Percentiles rank a stretch among this genome's conserved stretches.
Evolutionary conservation across 2,329 filamentous ascomycete genomes (phyloP).

Genomic region (Penicillium janthinellum): DNA sequence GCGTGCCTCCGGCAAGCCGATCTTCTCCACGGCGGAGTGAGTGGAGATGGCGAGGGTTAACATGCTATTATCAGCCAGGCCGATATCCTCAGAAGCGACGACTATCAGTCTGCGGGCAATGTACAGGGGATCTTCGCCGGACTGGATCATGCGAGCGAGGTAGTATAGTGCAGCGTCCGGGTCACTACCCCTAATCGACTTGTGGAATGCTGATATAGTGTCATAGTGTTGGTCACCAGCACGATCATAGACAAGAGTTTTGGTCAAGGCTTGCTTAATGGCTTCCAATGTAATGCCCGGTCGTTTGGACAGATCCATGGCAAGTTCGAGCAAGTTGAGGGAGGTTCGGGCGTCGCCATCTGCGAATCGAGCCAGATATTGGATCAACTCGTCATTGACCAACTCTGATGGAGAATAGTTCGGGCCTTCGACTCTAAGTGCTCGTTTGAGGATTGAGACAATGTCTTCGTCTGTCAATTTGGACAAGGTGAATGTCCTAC

Average conservation of each 20-base stretch:
- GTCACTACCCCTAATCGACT: constrained; percentile 85
- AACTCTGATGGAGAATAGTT: constrained; percentile 55
- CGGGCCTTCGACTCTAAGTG: constrained; percentile 64
- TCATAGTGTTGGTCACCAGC: constrained; percentile 97
- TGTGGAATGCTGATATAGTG: constrained; percentile 95
- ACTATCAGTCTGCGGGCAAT: constrained; percentile 92
- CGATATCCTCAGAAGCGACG: constrained; percentile 91
- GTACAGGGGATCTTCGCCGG: constrained; percentile 89
- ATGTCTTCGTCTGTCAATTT: constrained; percentile 75
- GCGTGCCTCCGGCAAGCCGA: constrained; percentile 91
- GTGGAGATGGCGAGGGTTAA: constrained; percentile 81
- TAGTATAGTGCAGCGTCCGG: constrained; percentile 91
- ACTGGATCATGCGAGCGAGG: constrained; percentile 91
- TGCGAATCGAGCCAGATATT: constrained; percentile 80
- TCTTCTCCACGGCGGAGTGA: constrained; percentile 85
- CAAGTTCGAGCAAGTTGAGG: constrained; percentile 87
- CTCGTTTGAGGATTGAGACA: constrained; percentile 72
- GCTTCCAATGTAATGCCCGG: constrained; percentile 69
- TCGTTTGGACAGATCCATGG: constrained; percentile 72
- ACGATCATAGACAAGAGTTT: constrained; percentile 91
- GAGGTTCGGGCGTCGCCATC: constrained; percentile 93
- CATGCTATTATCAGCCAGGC: constrained; percentile 82
- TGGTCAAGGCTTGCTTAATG: constrained; percentile 81
- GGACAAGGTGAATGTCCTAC: constrained; percentile 83
- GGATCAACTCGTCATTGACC: constrained; percentile 74